Base-by-base conservation (phyloP, 129 eudicot species). In the Flaveria brownii region DNA sequence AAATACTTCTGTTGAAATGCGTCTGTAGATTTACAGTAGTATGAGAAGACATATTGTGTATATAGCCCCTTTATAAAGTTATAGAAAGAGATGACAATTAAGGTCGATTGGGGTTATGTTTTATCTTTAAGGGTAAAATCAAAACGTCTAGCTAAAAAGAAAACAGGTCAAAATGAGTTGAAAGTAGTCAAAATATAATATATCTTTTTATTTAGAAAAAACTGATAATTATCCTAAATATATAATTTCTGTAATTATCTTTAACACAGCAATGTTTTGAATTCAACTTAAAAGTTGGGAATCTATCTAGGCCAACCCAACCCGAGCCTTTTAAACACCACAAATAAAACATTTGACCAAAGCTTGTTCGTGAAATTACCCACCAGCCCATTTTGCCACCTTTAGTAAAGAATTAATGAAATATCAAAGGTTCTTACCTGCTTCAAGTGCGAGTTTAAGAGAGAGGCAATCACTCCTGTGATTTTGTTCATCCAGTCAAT, bases 401-500 rank as follows among this genome's bases (percentile, higher is more conserved):
- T 66, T 25, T 41, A 36, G 39, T 5, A 42, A 78, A 45, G 8
- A 28, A 30, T 30, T 20, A 43, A 41, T n/a, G n/a, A 50, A 74
- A 13, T 28, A 70, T 64, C 46, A 69, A 62, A 77, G 60, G 45
- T 68, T 77, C 73, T 72, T 50, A 93, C 98, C 96, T 91, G 91
- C 73, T 89, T 85, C 75, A 95, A 75, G 18, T 91, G 99, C 76
- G 94, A 86, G 84, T 85, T 95, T 80, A 95, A 83, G 73, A 95
- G 97, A 72, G 96, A 85, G 4, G 96, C 86, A 68, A 95, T 95
- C 47, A 89, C 99, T 78, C 99, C 97, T 7, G 87, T 83, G 68
- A 87, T 89, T 77, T 95, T 91, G 83, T 86, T 89, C 89, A 95
- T 84, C 99, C 99, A 95, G 80, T 95, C 99, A 74, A 81, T 74